Conservation (phyloP, 768 basidiomycete genomes). For the Inosperma sp. region DNA sequence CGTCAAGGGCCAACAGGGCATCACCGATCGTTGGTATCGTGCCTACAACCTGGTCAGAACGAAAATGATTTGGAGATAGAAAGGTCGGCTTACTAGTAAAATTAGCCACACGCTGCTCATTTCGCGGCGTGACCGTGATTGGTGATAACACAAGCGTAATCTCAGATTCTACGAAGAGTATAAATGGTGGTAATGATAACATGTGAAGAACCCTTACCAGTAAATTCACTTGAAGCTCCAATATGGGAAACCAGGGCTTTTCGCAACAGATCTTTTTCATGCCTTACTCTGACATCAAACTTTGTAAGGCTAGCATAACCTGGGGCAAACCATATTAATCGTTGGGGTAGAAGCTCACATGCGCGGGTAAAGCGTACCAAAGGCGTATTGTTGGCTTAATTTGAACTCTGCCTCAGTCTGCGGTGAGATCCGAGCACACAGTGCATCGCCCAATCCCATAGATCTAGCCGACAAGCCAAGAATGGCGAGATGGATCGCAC, state of each 20-base stretch:
- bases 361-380: slow-evolving; percentile 38
- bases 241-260: slow-evolving; percentile 64
- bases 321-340: slow-evolving; percentile 19
- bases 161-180: slow-evolving; percentile 51
- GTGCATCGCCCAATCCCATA: slow-evolving; percentile 57
- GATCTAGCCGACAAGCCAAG: slow-evolving; percentile 67
- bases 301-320: slow-evolving; percentile 51
- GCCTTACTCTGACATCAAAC: slow-evolving; percentile 55
- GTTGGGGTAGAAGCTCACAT: background rate
- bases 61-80: background rate
- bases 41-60: slow-evolving; percentile 36
- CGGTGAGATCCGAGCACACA: slow-evolving; percentile 54
- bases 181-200: background rate
- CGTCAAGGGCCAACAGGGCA: slow-evolving; percentile 60
- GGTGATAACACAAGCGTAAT: slow-evolving; percentile 71
- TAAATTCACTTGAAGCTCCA: slow-evolving; percentile 68
- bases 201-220: slow-evolving; percentile 38
- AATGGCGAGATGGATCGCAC: slow-evolving; percentile 77
- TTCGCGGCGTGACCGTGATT: slow-evolving; percentile 50
- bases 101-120: slow-evolving; percentile 53
- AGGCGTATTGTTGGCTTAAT: slow-evolving; percentile 48
- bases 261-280: slow-evolving; percentile 53
- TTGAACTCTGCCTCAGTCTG: slow-evolving; percentile 62
- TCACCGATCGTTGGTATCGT: slow-evolving; percentile 76
- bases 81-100: slow-evolving; percentile 45